These are phyloP conservation scores for Ganoderma boninense DNA, from an alignment of 1,284 basidiomycete species.

Conservation along the genomic window DNA sequence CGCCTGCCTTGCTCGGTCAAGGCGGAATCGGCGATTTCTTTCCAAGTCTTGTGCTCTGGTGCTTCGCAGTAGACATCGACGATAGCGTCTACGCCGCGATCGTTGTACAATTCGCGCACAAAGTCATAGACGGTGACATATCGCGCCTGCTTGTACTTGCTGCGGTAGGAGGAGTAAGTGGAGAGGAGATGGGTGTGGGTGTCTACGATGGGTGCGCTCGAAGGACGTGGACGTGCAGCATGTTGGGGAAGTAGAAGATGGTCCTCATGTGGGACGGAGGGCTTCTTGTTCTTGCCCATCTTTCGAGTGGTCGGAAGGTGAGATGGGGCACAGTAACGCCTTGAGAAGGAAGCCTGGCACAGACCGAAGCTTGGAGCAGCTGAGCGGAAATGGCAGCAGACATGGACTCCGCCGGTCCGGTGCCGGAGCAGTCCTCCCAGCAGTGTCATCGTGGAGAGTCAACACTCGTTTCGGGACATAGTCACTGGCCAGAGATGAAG, in stretches of 20 bases:
- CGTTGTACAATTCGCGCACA: constrained; percentile 65
- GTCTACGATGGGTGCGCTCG: constrained; percentile 64
- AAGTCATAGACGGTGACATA: constrained; percentile 69
- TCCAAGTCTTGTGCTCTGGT: constrained; percentile 67
- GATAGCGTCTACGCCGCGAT: constrained; percentile 65
- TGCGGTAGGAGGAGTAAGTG: constrained; percentile 69
- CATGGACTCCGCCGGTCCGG: neutral
- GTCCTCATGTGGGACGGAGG: constrained; percentile 37
- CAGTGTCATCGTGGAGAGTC: neutral
- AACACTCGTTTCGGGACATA: neutral
- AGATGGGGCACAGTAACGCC: neutral
- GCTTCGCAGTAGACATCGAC: constrained; percentile 89
- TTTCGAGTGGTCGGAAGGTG: constrained; percentile 6
- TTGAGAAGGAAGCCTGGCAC: neutral
- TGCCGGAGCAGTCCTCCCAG: neutral
- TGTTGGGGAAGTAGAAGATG: constrained; percentile 40
- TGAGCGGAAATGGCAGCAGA: neutral
- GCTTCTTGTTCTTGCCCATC: constrained; percentile 47
- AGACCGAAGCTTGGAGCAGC: neutral
- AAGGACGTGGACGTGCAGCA: constrained; percentile 26
- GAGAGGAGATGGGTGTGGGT: constrained; percentile 83
- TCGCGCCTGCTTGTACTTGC: constrained; percentile 62
- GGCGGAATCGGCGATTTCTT: constrained; percentile 77
- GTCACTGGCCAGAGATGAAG: neutral
- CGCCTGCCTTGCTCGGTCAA: constrained; percentile 55